Evolutionary conservation across 805 yeast genomes (phyloP).

Genomic region (Zygoascus flipseniorum): DNA sequence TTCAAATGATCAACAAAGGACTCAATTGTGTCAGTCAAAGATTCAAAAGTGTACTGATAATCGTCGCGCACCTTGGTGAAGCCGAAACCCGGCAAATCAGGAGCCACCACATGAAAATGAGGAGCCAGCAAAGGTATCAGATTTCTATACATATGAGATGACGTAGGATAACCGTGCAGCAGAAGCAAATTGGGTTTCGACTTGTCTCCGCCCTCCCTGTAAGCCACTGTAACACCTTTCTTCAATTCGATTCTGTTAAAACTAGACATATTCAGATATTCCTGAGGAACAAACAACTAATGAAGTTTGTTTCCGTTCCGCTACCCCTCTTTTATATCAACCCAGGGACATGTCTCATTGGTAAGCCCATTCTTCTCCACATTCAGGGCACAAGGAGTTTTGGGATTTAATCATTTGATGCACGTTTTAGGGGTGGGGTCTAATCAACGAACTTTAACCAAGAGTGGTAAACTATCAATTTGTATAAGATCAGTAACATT

Average conservation of each 20-base stretch:
- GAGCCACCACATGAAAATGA: conserved; percentile 35
- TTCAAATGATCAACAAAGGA: conserved; percentile 25
- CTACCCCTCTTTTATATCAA: no score
- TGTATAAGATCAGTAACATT: no score
- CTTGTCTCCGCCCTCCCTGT: conserved; percentile 36
- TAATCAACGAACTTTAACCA: no score
- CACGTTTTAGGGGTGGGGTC: no score
- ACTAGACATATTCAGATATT: background rate
- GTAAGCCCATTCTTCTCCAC: no score
- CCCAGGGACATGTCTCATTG: no score
- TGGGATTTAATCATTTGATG: no score
- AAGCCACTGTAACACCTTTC: conserved; percentile 28
- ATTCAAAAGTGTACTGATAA: conserved; percentile 28
- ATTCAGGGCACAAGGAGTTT: no score
- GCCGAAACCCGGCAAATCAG: conserved; percentile 33
- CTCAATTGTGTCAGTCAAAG: conserved; percentile 27
- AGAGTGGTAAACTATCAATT: no score
- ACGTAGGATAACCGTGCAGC: conserved; percentile 39
- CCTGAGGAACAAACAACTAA: background rate
- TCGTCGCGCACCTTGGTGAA: conserved; percentile 20
- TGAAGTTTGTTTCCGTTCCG: no score
- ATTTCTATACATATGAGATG: conserved; percentile 34
- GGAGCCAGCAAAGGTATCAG: conserved; percentile 32
- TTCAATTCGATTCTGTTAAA: conserved; percentile 4
- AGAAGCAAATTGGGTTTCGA: conserved; percentile 29